A percentile compares a stretch with the other conserved stretches of the same genome.
Evolutionary conservation across 2,329 filamentous ascomycete genomes (phyloP).

Genomic region (Arthroderma sp.): DNA sequence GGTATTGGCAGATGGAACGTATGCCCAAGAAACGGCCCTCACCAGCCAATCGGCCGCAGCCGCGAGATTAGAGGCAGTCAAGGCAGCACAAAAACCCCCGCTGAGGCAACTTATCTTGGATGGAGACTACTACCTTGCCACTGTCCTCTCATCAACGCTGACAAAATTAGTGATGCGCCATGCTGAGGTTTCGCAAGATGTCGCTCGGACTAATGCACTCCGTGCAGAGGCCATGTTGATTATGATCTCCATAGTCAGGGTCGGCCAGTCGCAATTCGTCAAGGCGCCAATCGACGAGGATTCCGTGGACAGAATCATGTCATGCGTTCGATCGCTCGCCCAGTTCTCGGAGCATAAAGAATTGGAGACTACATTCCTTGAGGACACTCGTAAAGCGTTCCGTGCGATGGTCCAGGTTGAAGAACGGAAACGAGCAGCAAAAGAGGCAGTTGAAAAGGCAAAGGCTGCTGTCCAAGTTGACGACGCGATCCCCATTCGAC

Average conservation of each 20-base stretch:
- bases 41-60: slow-evolving; percentile 84
- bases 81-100: slow-evolving; percentile 91
- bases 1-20: slow-evolving; percentile 90
- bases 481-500: slow-evolving; percentile 83
- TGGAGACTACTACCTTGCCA: slow-evolving; percentile 90
- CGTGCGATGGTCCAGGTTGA: slow-evolving; percentile 93
- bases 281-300: slow-evolving; percentile 97
- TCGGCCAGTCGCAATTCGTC: slow-evolving; percentile 96
- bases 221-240: slow-evolving; percentile 97
- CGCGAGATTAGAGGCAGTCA: slow-evolving; percentile 88
- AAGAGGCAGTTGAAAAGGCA: slow-evolving; percentile 82
- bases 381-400: slow-evolving; percentile 93
- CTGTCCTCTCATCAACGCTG: slow-evolving; percentile 87
- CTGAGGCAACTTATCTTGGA: slow-evolving; percentile 90
- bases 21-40: slow-evolving; percentile 89
- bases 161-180: slow-evolving; percentile 98
- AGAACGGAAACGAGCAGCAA: slow-evolving; percentile 93
- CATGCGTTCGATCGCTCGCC: slow-evolving; percentile 79
- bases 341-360: slow-evolving; percentile 85
- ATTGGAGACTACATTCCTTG: slow-evolving; percentile 79
- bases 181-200: slow-evolving; percentile 77
- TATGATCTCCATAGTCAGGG: slow-evolving; percentile 97
- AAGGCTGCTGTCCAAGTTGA: slow-evolving; percentile 93
- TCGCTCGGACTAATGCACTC: slow-evolving; percentile 79
- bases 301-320: slow-evolving; percentile 97